These are phyloP conservation scores for Globisporangium solare DNA, from an alignment of 352 stramenopile species.

Conservation along the genomic window DNA sequence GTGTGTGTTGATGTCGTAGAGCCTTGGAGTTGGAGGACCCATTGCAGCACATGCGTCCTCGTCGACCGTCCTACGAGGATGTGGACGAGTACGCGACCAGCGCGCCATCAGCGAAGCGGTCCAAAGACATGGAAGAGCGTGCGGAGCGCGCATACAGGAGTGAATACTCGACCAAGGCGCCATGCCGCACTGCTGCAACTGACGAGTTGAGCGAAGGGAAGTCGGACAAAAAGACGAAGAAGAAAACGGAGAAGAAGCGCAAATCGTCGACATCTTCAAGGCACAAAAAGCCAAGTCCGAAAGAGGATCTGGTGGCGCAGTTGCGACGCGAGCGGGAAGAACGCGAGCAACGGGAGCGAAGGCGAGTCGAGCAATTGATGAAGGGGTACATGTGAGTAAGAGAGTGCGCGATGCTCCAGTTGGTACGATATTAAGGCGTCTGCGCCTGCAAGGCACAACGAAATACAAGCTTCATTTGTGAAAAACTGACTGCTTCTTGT, in stretches of 20 bases:
- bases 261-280: slow-evolving; percentile 3
- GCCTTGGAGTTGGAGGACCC: slow-evolving; percentile 30
- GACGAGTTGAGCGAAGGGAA: slow-evolving; percentile 10
- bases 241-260: neutral
- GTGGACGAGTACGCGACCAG: neutral
- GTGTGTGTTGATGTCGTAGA: slow-evolving; percentile 13
- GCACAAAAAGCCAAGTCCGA: slow-evolving; percentile 8
- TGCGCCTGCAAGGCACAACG: no score
- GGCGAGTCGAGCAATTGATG: slow-evolving; percentile 27
- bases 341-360: slow-evolving; percentile 23
- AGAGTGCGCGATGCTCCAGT: no score
- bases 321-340: slow-evolving; percentile 43
- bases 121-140: slow-evolving; percentile 8
- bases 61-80: slow-evolving; percentile 9
- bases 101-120: neutral
- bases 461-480: no score
- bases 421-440: no score
- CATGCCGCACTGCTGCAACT: neutral
- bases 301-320: slow-evolving; percentile 21
- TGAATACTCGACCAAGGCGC: slow-evolving; percentile 11
- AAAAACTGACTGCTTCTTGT: no score
- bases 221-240: slow-evolving; percentile 12
- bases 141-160: slow-evolving; percentile 14
- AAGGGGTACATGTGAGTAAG: slow-evolving; percentile 9
- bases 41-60: slow-evolving; percentile 35